Evolutionary conservation across 2,329 filamentous ascomycete species (phyloP), one percentile per base, ranked within the genome.

Genomic region (Ophiostoma himal-ulmi): DNA sequence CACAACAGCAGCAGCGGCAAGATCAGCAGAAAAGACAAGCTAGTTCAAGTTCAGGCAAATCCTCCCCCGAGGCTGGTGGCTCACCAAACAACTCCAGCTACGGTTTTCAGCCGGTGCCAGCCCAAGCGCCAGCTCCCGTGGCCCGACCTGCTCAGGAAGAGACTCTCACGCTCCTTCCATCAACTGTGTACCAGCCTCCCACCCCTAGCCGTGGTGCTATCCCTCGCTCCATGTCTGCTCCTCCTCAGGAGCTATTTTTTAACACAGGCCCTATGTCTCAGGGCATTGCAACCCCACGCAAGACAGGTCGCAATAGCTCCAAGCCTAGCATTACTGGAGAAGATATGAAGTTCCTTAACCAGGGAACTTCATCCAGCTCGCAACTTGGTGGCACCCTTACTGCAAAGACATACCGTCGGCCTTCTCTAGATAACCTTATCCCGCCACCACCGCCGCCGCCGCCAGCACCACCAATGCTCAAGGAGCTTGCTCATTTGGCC

Each of bases 201-300:
- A 68, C 69, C 76, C 77, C 68, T 80, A 79, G 57, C 83, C 78
- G 65, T 79, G 68, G 60, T 1, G 68, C 78, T 66, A 86, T 87
- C 69, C 82, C 84, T 34, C 82, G 88, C 70, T 89, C 86, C 77
- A 87, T 89, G 83, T 90, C 88, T 14, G 88, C 88, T 1, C 84
- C 84, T 5, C 83, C 83, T 0, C 82, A 83, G 72, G 82, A 85
- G 72, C 79, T 82, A 72, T 69, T 78, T 70, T 72, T 34, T 20
- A 37, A 34, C 41, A 71, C 68, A 13, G 65, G 66, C 2, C 52
- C 39, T 10, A 34, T 41, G 39, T 70, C 70, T 0, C 68, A 71
- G 37, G 66, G 69, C 13, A 34, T 70, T 2, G 8, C 62, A 5
- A 57, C 67, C 1, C 66, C 39, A 6, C 57, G 70, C 5, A 68